Evolutionary conservation across 768 basidiomycete species (phyloP).

Genomic region (Rhodosporidiobolus sp.): DNA sequence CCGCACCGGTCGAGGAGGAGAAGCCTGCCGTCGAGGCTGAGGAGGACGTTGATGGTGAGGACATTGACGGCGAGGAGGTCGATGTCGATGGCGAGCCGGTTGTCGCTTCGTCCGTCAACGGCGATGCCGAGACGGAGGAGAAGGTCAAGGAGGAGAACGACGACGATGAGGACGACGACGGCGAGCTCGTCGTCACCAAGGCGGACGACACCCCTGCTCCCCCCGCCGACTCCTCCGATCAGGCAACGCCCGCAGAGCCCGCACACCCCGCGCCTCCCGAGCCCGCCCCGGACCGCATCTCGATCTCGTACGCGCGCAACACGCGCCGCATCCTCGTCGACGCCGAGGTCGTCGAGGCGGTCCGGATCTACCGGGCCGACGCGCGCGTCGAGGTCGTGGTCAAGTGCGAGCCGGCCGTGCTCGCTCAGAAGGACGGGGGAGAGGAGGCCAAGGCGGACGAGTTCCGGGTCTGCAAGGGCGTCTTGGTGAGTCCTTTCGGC

Average conservation of each 20-base stretch:
- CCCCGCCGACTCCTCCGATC: neutral
- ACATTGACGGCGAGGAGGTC: constrained; percentile 11
- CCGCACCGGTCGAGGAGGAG: constrained; percentile 5
- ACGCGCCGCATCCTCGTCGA: constrained; percentile 81
- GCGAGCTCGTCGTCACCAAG: neutral
- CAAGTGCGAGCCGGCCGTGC: constrained; percentile 43
- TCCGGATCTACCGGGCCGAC: constrained; percentile 75
- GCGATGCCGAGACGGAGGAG: too few relatives aligned
- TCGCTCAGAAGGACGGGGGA: constrained; percentile 17
- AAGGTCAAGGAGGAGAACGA: neutral
- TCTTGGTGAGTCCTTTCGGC: constrained; percentile 59
- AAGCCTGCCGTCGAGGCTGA: neutral
- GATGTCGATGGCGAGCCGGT: constrained; percentile 21
- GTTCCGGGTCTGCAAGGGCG: constrained; percentile 59
- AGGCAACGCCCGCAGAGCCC: neutral
- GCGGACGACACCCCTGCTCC: constrained; percentile 1
- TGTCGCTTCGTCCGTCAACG: neutral
- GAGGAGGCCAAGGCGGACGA: constrained; percentile 20
- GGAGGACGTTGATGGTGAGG: constrained; percentile 31
- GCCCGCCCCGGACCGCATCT: constrained; percentile 55
- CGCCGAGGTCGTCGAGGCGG: constrained; percentile 74
- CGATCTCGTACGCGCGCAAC: constrained; percentile 90
- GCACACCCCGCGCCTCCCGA: constrained; percentile 30
- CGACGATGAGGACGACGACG: neutral
- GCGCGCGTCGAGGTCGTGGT: constrained; percentile 81